Evolutionary conservation across 768 basidiomycete genomes (phyloP), one percentile per base, ranked within the genome.

Genomic region (Mycena vulgaris): DNA sequence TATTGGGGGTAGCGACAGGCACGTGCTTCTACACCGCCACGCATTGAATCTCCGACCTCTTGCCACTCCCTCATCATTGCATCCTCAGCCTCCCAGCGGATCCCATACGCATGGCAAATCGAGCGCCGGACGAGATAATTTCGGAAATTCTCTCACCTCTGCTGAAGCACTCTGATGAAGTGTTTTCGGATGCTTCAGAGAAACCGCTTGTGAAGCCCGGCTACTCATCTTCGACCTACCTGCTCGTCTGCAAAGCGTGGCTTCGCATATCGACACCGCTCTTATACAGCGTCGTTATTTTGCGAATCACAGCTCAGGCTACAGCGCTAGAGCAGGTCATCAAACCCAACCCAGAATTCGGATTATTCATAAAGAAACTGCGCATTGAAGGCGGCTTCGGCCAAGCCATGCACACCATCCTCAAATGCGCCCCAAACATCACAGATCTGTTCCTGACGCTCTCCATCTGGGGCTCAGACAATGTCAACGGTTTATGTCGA

Each of bases 181-280:
- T 53, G n/a, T 70, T 70, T 31, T 51, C 57, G 23, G 55, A 63
- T 21, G 25, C 17, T 16, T 59, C 56, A 2, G 31, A 35, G 47
- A 51, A 59, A 45, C 30, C 68, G 0, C 63, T 63, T 28, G 33
- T 64, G 30, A 11, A n/a, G n/a, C n/a, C 53, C 5, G 19, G 40
- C 23, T 42, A 59, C 61, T 70, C 68, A 2, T 48, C 62, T 5
- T 64, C 68, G n/a, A 49, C 48, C 6, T 65, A 64, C 19, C 68
- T 70, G 2, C 47, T 58, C 28, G 63, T 65, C 31, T 64, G 56
- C 63, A 70, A 70, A 52, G 33, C 63, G 5, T 70, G 63, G 62
- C 49, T 69, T 48, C 62, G 56, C 17, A 62, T 69, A 19, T 45
- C 68, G 42, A 69, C 67, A 5, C 68, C 68, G 2, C 35, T 69